Base-by-base conservation (phyloP, 108 stramenopile genomes). In the Fragilariopsis cylindrus region DNA sequence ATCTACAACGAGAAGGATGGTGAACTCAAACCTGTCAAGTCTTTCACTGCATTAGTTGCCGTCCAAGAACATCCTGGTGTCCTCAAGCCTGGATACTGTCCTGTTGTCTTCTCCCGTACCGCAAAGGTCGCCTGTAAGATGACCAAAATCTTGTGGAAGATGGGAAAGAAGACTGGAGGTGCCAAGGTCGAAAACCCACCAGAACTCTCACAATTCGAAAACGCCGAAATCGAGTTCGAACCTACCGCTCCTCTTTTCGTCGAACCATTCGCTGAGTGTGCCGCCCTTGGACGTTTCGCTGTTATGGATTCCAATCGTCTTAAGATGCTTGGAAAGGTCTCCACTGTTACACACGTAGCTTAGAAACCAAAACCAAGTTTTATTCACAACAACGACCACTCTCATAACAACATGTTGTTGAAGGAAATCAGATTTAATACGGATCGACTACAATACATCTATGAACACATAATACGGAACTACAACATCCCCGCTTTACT, bases 71-170 rank as follows among this genome's bases (percentile, higher is more conserved):
- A 88, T 74, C 91, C 89, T 82, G 89, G 89, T 81, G 86, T 90
- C 65, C 88, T 92, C 81, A 90, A 92, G 89, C 79, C 81, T 50
- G 89, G 89, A 80, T 92, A 90, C 82, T 79, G 81, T 49, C 89
- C 87, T 42, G 71, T 92, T 71, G 78, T 92, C 71, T 92, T 92
- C 80, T 92, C 84, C 56, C 91, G 91, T 85, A 92, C 91, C 78
- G 91, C 91, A 72, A 92, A 90, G 87, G 89, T 92, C 76, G 91
- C 91, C 12, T 92, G 91, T 82, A 92, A 92, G 87, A 92, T 92
- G 91, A 90, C 89, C 86, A 85, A 84, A 81, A 92, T 92, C 76
- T 72, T 88, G 65, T 92, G 91, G 91, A 92, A 92, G 91, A 82
- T 85, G 83, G 84, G 84, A 57, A 90, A 90, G 91, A 90, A 90